phyloP scores from a whole-genome alignment of 805 yeast genomes.

The Wickerhamiella vanderwaltii region DNA sequence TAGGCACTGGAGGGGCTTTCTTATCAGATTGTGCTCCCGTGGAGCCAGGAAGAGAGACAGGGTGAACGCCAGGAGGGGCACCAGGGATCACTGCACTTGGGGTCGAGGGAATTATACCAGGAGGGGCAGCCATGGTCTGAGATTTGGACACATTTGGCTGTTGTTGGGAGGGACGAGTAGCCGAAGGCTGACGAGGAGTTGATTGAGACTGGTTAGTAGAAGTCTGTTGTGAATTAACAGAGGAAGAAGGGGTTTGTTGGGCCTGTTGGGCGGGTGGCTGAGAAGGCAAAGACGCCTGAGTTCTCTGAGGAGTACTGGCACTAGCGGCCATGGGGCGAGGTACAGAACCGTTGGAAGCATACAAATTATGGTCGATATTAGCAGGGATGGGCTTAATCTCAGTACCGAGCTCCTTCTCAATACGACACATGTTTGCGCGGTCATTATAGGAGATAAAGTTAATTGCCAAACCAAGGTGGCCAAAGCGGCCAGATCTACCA shows the following conservation, averaged over 20 bases:
- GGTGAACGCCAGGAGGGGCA: neutral
- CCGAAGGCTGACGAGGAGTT: neutral
- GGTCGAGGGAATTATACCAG: neutral
- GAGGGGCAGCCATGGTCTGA: neutral
- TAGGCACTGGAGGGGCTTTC: slow-evolving; percentile 1
- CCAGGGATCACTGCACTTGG: neutral
- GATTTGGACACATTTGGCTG: neutral
- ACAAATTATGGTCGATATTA: slow-evolving; percentile 76
- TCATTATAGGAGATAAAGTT: slow-evolving; percentile 96
- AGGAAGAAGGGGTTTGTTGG: neutral
- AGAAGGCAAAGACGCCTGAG: neutral
- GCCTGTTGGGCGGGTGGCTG: neutral
- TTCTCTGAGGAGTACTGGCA: neutral
- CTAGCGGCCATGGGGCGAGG: slow-evolving; percentile 71
- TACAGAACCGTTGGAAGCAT: slow-evolving; percentile 57
- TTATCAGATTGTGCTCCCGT: neutral
- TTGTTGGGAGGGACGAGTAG: neutral
- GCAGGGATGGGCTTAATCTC: slow-evolving; percentile 95
- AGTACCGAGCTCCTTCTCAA: slow-evolving; percentile 94
- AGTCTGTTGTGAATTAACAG: no score
- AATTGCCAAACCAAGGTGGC: slow-evolving; percentile 95
- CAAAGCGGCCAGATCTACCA: slow-evolving; percentile 98
- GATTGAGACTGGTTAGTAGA: neutral
- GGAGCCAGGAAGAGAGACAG: neutral
- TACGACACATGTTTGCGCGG: slow-evolving; percentile 81